Evolutionary conservation across 2,329 filamentous ascomycete genomes (phyloP).

Genomic region (Talaromyces marneffei): DNA sequence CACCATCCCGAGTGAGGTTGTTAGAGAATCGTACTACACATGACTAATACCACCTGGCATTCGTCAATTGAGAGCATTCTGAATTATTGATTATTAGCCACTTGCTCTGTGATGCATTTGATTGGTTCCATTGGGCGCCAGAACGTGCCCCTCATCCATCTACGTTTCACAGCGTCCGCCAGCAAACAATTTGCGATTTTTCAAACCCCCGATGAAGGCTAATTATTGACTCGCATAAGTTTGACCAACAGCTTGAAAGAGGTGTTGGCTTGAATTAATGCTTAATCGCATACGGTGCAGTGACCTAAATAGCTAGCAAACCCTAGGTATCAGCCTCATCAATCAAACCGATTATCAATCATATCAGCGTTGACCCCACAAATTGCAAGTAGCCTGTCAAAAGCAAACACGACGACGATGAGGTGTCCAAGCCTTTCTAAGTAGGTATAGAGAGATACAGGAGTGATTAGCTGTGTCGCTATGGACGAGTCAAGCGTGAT

Average conservation of each 20-base stretch:
- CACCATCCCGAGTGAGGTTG: slow-evolving; percentile 1
- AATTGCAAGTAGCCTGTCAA: slow-evolving; percentile 4
- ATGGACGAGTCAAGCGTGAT: not conserved
- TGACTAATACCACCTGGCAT: not conserved
- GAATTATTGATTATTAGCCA: too few species aligned
- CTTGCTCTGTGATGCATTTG: not conserved
- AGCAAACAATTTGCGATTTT: not conserved
- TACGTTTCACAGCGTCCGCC: not conserved
- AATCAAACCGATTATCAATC: not conserved
- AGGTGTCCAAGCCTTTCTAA: not conserved
- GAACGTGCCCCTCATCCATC: not conserved
- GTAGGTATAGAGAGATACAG: not conserved
- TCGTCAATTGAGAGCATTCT: not conserved
- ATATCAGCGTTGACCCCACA: not conserved
- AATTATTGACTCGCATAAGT: not conserved
- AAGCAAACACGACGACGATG: slow-evolving; percentile 8
- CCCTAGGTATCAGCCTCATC: not conserved
- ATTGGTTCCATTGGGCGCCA: not conserved
- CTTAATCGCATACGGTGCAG: not conserved
- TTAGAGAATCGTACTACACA: not conserved
- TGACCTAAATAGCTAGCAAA: not conserved
- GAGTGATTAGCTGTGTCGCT: not conserved
- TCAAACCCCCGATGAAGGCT: not conserved
- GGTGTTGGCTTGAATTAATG: too few species aligned
- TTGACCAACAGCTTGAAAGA: not conserved